Percentiles rank a stretch among this genome's conserved stretches.
phyloP scores from a whole-genome alignment of 345 rosid genomes.

The Eucalyptus leucophloia region DNA sequence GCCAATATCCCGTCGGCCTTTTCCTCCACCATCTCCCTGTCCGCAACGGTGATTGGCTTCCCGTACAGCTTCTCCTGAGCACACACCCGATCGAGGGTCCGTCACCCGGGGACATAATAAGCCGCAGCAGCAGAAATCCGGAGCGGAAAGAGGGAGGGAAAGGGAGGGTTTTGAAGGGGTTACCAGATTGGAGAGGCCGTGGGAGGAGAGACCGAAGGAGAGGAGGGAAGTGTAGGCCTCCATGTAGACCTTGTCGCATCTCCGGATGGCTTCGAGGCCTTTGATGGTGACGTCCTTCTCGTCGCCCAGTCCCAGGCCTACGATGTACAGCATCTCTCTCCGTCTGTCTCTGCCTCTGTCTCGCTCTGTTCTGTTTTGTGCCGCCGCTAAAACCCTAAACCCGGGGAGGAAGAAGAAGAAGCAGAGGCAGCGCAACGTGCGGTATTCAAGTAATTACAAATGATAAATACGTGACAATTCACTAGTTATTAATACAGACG shows the following conservation, averaged over 20 bases:
- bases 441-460: background rate
- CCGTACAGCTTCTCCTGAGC: conserved; percentile 65
- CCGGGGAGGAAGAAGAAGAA: background rate
- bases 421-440: too few relatives aligned
- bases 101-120: background rate
- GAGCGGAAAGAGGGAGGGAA: background rate
- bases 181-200: conserved; percentile 68
- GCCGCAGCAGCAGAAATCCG: background rate
- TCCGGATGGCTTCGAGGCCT: conserved; percentile 74
- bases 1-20: conserved; percentile 49
- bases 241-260: conserved; percentile 68
- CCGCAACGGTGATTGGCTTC: conserved; percentile 50
- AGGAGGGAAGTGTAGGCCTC: conserved; percentile 96
- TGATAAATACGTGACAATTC: background rate
- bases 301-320: conserved; percentile 80
- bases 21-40: conserved; percentile 92
- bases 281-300: conserved; percentile 74
- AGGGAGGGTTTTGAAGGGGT: background rate
- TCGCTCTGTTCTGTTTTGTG: background rate
- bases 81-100: background rate
- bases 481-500: background rate
- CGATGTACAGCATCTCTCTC: conserved; percentile 52
- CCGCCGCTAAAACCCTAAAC: background rate
- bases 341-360: background rate
- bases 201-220: conserved; percentile 70